Evolutionary conservation across 2,329 filamentous ascomycete species (phyloP), one percentile per base, ranked within the genome.

Genomic region (Aspergillus ibericus): DNA sequence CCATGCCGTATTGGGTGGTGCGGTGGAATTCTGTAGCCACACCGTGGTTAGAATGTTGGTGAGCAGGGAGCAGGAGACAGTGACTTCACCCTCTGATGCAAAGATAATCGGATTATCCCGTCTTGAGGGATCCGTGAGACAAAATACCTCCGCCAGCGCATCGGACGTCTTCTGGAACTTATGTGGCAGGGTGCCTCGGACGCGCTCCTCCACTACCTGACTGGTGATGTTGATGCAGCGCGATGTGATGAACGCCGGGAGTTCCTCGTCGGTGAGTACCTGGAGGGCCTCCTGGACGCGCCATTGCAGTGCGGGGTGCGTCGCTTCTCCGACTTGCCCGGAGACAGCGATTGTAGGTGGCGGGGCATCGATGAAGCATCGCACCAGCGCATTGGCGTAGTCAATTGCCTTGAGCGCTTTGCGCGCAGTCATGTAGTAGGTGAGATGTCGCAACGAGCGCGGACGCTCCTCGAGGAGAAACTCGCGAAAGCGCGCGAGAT

Each of bases 41-140:
- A 3, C 3, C 3, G 9, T 3, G 29, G 9, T 32, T 10, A 32
- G 9, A n/a, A n/a, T n/a, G n/a, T n/a, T n/a, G n/a, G n/a, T n/a
- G n/a, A n/a, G n/a, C n/a, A n/a, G n/a, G n/a, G n/a, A n/a, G n/a
- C 9, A n/a, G 27, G 22, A 16, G 9, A 0, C 15, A 9, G 29
- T 16, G 12, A 52, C 54, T 74, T 25, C 69, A 89, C 87, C 87
- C 80, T 91, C 87, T 3, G 88, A 91, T 6, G 88, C 88, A 72
- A 92, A 91, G 1, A 92, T 85, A 59, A 92, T 90, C 0, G 89
- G 90, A 68, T 92, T 91, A 61, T 91, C 90, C 1, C 82, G 79
- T 58, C 88, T 79, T 1, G 87, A 89, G 8, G 90, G 88, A 70
- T 93, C 90, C 0, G 88, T 90, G 55, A 92, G 72, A 69, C 89